Evolutionary conservation across 2,329 filamentous ascomycete genomes (phyloP), one percentile per base, ranked within the genome.

Genomic region (Aspergillus costaricaensis): DNA sequence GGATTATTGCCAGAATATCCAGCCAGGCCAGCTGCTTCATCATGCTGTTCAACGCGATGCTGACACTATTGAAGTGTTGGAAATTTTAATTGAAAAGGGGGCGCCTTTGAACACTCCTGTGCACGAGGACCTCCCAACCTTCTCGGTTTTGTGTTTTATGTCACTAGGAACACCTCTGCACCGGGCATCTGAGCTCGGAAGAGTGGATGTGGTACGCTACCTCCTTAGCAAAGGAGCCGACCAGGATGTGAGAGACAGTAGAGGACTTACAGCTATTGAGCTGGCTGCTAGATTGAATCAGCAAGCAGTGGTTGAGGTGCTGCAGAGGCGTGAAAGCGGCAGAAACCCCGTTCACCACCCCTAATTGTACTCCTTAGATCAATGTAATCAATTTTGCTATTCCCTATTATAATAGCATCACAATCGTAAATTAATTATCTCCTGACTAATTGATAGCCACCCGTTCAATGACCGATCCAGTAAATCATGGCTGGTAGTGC

Each of bases 21-120:
- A 32, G 55, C 68, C 67, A 61, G 68, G 67, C 21, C 61, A 70
- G 47, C 65, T 69, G 8, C 65, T 70, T 10, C 62, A 70, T 55
- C 58, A 68, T 41, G 67, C 64, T 50, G 49, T 68, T 15, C 50
- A 64, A 43, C 62, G 63, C 7, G 15, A 52, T 9, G 57, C 60
- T 0, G 66, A 68, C 59, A 55, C 12, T 19, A 62, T 69, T 15
- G 44, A 48, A 9, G 63, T 70, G 1, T 49, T 70, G 32, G 60
- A 27, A 7, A 38, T 69, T 32, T 65, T 70, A 1, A 38, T 70
- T 23, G 48, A 48, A 53, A 64, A 62, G n/a, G 65, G 65, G 1
- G 65, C 64, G 17, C 12, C 55, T 38, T 59, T 70, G 2, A 63
- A 70, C 61, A 49, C 60, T 49, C 66, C 50, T 7, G 65, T 65